Percentiles rank a stretch among this genome's conserved stretches.
These are phyloP conservation scores for Mycena rosella DNA, from an alignment of 768 basidiomycete genomes.

Conservation along the genomic window DNA sequence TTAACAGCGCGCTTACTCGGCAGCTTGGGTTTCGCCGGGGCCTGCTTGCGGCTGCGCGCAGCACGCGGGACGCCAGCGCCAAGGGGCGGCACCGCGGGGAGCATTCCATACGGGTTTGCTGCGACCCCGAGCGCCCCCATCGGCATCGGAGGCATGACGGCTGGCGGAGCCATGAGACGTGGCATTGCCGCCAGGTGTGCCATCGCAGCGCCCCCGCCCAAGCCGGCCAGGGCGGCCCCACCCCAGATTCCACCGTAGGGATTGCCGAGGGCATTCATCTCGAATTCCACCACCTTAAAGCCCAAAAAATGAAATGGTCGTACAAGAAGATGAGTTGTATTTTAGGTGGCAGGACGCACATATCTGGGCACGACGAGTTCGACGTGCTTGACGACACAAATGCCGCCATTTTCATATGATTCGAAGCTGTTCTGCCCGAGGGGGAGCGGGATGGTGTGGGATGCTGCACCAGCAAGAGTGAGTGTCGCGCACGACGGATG, in stretches of 20 bases:
- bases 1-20: not conserved
- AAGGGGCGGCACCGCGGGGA: not conserved
- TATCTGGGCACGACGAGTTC: constrained; percentile 32
- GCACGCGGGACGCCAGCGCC: not conserved
- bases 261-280: not conserved
- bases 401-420: constrained; percentile 11
- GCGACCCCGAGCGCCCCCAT: not conserved
- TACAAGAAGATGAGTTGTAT: too few relatives aligned
- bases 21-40: constrained; percentile 6
- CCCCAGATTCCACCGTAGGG: too few relatives aligned
- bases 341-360: not conserved
- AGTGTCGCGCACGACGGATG: not conserved
- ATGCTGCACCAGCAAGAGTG: not conserved
- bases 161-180: too few relatives aligned
- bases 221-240: too few relatives aligned
- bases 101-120: not conserved
- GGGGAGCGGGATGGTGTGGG: not conserved
- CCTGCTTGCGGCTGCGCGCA: not conserved
- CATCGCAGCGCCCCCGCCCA: too few relatives aligned
- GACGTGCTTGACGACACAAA: constrained; percentile 29
- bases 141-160: too few relatives aligned
- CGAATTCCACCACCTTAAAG: constrained; percentile 27
- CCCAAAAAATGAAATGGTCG: not conserved
- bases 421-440: constrained; percentile 19
- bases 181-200: not conserved